A percentile compares a stretch with the other conserved stretches of the same genome.
Evolutionary conservation across 228 moss, liverwort and hornwort species (phyloP).

Genomic region (Sphagnum magellanicum): DNA sequence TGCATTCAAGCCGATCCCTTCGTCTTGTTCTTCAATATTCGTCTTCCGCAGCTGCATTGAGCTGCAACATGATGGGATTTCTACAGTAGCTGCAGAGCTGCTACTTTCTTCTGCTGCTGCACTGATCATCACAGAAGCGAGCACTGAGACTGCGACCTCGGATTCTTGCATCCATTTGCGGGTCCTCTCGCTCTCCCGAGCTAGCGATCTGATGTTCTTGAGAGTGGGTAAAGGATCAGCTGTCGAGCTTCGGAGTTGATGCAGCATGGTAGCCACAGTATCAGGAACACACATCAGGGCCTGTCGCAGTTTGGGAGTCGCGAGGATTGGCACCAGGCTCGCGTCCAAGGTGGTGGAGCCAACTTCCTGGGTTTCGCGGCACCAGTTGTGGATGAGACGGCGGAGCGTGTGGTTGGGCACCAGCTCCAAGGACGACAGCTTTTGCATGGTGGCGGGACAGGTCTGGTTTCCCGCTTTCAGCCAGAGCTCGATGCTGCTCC

Average conservation of each 20-base stretch:
- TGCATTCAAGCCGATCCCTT: too few relatives aligned
- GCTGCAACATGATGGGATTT: too few relatives aligned
- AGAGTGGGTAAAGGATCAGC: neutral
- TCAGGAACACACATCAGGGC: too few relatives aligned
- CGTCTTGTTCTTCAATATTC: too few relatives aligned
- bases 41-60: too few relatives aligned
- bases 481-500: constrained; percentile 43
- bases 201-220: neutral
- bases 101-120: too few relatives aligned
- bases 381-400: constrained; percentile 35
- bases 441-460: constrained; percentile 46
- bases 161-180: neutral
- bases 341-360: too few relatives aligned
- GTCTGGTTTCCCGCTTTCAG: constrained; percentile 31
- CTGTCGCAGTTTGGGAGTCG: too few relatives aligned
- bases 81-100: too few relatives aligned
- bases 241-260: neutral
- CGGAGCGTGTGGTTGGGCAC: constrained; percentile 25
- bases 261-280: too few relatives aligned
- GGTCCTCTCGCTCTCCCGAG: neutral
- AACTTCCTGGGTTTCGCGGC: neutral
- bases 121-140: neutral
- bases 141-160: neutral
- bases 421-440: constrained; percentile 10
- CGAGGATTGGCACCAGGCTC: too few relatives aligned